Evolutionary conservation across 2,329 filamentous ascomycete species (phyloP), one percentile per base, ranked within the genome.

Genomic region (Penicillium sp.): DNA sequence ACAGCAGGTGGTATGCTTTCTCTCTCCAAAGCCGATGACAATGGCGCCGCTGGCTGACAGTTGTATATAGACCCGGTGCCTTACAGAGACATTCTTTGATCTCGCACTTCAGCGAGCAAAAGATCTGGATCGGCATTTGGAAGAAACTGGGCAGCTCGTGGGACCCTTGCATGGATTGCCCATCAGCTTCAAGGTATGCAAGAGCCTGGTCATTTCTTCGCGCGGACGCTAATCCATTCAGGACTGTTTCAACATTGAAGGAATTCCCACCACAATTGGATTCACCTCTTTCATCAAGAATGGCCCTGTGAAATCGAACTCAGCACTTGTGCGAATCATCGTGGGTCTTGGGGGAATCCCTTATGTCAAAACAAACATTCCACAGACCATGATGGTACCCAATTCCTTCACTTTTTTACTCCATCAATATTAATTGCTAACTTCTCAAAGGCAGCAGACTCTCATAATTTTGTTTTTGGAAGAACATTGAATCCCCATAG

Each of bases 291-390:
- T 63, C 26, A 47, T 67, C 4, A 49, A 60, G 9, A 42, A 39
- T 4, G 49, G 49, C 1, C 56, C 52, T 1, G 45, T 52, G 1
- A 52, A 43, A 10, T 51, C 54, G 6, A 54, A 60, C 13, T 60
- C 64, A 2, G 51, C 56, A 0, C 26, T 64, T 2, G 59, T 63
- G 0, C 53, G 56, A 4, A 50, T 65, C 12, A 49, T 66, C 8
- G 43, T 61, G 2, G 45, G 52, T 6, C 45, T 58, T 1, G 66
- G 66, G 0, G 66, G 63, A 0, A 54, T 68, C 3, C 41, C 66
- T 2, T 68, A 65, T 21, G 60, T 62, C 6, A 68, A 68, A 47
- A 68, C 65, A 3, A 68, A 66, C 34, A 45, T 68, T 2, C 63
- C 65, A 0, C 65, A 67, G 44, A 65, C 64, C 3, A 54, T 67